Evolutionary conservation across 129 eudicot genomes (phyloP).

Genomic region (Calendula officinalis): DNA sequence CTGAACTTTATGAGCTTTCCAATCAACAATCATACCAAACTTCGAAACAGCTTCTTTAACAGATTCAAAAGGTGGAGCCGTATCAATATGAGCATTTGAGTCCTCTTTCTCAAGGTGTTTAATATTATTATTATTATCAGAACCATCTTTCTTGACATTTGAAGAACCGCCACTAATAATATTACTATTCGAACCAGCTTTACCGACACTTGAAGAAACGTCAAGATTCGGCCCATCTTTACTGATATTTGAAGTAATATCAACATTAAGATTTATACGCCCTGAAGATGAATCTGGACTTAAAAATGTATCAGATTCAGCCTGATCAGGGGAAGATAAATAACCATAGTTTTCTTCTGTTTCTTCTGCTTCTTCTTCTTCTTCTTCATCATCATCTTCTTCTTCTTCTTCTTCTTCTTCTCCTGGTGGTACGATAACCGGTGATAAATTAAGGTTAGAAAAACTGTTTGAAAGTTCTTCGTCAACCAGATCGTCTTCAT

Average conservation of each 20-base stretch:
- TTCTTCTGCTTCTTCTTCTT: too few species aligned
- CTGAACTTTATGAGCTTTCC: conserved; percentile 85
- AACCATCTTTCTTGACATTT: conserved; percentile 18
- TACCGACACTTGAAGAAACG: conserved; percentile 9
- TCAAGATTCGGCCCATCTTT: conserved; percentile 22
- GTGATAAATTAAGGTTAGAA: not conserved
- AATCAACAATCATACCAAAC: conserved; percentile 81
- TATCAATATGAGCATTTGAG: conserved; percentile 44
- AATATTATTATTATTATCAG: not conserved
- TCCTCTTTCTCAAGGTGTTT: conserved; percentile 28
- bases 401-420: too few species aligned
- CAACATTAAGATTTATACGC: conserved; percentile 19
- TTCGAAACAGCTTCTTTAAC: conserved; percentile 82
- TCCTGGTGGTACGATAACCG: conserved; percentile 8
- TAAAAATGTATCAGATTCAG: conserved; percentile 26
- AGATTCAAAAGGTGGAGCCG: conserved; percentile 68
- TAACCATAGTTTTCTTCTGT: conserved; percentile 13
- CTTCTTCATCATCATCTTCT: too few species aligned
- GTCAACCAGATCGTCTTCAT: conserved; percentile 34
- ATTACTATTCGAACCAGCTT: conserved; percentile 12
- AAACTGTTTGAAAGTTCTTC: not conserved
- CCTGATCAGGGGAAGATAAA: conserved; percentile 24
- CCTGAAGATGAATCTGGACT: conserved; percentile 38
- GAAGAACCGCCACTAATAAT: conserved; percentile 3
- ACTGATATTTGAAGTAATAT: conserved; percentile 5